These are phyloP conservation scores for Dothideomycetidae sp. DNA, from an alignment of 2,329 filamentous ascomycete genomes.

Conservation along the genomic window DNA sequence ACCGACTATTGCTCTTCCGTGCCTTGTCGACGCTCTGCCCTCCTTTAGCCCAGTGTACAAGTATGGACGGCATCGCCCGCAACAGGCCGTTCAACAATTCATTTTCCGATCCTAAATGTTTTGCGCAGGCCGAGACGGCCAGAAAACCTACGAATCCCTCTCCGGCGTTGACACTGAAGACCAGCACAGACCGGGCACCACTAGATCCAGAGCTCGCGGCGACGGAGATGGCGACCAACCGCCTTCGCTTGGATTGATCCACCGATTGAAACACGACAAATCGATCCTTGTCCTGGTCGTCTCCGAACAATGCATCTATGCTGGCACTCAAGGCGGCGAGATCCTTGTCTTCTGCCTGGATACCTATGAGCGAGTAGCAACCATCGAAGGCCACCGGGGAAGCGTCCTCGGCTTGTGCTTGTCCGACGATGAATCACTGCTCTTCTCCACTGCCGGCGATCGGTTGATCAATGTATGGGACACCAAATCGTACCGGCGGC, in stretches of 20 bases:
- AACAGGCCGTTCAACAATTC: too few relatives aligned
- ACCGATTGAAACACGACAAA: conserved; percentile 61
- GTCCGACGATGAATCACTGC: conserved; percentile 55
- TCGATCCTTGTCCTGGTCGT: conserved; percentile 73
- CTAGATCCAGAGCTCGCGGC: too few relatives aligned
- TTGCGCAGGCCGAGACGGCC: conserved; percentile 6
- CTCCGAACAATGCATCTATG: conserved; percentile 69
- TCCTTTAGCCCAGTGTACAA: too few relatives aligned
- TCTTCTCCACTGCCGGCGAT: conserved; percentile 89
- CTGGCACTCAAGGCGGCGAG: conserved; percentile 84
- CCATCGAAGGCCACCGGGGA: conserved; percentile 78
- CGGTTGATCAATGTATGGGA: conserved; percentile 92
- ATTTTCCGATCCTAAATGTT: conserved; percentile 7
- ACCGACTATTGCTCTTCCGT: too few relatives aligned
- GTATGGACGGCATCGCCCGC: too few relatives aligned
- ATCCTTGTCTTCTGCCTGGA: conserved; percentile 81
- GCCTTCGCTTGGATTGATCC: conserved; percentile 35
- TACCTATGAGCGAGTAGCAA: conserved; percentile 66
- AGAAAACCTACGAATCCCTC: conserved; percentile 2
- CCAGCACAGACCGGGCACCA: too few relatives aligned
- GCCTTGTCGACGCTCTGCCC: too few relatives aligned
- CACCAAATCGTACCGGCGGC: conserved; percentile 55
- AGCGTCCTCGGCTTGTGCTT: conserved; percentile 78
- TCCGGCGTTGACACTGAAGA: too few relatives aligned
- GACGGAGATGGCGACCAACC: conserved; percentile 1